Evolutionary conservation across 164 flowering plant species (phyloP), one percentile per base, ranked within the genome.

Genomic region (Stephania japonica): DNA sequence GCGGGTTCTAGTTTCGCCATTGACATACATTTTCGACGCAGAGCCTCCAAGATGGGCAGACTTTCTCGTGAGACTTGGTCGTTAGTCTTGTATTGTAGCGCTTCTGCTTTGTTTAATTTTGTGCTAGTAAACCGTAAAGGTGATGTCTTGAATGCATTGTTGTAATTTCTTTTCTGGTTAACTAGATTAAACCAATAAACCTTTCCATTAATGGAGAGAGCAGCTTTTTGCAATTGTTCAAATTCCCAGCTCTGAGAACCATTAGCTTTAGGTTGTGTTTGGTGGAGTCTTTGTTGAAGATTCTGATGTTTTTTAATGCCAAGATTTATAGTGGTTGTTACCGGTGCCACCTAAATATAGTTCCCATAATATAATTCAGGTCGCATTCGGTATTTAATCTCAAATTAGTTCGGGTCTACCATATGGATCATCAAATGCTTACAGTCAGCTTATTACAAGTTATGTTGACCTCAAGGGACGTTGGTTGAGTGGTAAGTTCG

Each of bases 1-100:
- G 98, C 72, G 99, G 99, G 98, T 92, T 53, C 80, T 94, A 72
- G 65, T 94, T 53, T 92, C 99, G 66, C 98, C 99, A 0, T 74
- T 94, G 78, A 94, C 98, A 66, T 94, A 94, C 87, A 94, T 94
- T 68, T 94, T 94, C 56, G 96, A 94, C 62, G 99, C 91, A 79
- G 99, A 92, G 70, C 86, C 99, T 72, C 98, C 97, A 27, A 87
- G 95, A 77, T 92, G 98, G 98, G 85, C 78, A 3, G 67, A 84
- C 73, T 90, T 94, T 72, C 94, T 91, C 43, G 64, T 79, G 21
- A 79, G 84, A 67, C 91, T 91, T 19, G 90, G 92, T 59, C 84
- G 84, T 23, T 88, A 80, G 77, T 65, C 64, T 56, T 56, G n/a
- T n/a, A 0, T 19, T 16, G 21, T 16, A 56, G 62, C 62, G 7